Percentiles rank a stretch among this genome's conserved stretches.
phyloP scores from a whole-genome alignment of 495 filamentous ascomycete genomes.

The Tuber aestivum region DNA sequence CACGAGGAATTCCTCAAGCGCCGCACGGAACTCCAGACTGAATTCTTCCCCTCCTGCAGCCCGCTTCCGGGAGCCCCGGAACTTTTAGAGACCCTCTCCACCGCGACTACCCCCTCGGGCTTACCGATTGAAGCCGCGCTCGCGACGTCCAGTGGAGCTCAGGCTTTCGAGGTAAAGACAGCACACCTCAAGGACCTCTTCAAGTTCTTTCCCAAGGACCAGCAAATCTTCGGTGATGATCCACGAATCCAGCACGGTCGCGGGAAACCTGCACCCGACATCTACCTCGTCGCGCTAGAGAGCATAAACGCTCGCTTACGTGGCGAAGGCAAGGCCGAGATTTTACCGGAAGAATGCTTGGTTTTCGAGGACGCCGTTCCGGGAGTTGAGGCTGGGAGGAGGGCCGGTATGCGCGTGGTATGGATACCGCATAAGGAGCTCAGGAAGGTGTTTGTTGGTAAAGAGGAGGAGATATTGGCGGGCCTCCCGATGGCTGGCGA shows the following conservation, averaged over 20 bases:
- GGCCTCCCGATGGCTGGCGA: slow-evolving; percentile 47
- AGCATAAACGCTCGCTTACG: slow-evolving; percentile 70
- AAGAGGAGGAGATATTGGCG: slow-evolving; percentile 76
- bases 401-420: slow-evolving; percentile 90
- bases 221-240: slow-evolving; percentile 82
- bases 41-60: slow-evolving; percentile 65
- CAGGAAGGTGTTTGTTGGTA: slow-evolving; percentile 64
- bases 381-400: slow-evolving; percentile 81
- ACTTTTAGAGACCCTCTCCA: slow-evolving; percentile 54
- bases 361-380: slow-evolving; percentile 95
- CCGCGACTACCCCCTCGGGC: slow-evolving; percentile 40
- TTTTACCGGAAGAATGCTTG: slow-evolving; percentile 79
- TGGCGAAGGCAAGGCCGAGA: slow-evolving; percentile 56
- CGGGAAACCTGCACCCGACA: slow-evolving; percentile 92
- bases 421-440: slow-evolving; percentile 87
- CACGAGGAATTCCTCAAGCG: slow-evolving; percentile 58
- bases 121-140: slow-evolving; percentile 69
- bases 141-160: slow-evolving; percentile 67
- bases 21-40: slow-evolving; percentile 55
- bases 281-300: slow-evolving; percentile 80
- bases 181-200: slow-evolving; percentile 68
- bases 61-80: slow-evolving; percentile 72
- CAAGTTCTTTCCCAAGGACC: slow-evolving; percentile 58
- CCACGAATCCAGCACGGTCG: slow-evolving; percentile 66
- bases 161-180: slow-evolving; percentile 77